Evolutionary conservation across 495 filamentous ascomycete genomes (phyloP).

Genomic region (Penicillium crystallinum): DNA sequence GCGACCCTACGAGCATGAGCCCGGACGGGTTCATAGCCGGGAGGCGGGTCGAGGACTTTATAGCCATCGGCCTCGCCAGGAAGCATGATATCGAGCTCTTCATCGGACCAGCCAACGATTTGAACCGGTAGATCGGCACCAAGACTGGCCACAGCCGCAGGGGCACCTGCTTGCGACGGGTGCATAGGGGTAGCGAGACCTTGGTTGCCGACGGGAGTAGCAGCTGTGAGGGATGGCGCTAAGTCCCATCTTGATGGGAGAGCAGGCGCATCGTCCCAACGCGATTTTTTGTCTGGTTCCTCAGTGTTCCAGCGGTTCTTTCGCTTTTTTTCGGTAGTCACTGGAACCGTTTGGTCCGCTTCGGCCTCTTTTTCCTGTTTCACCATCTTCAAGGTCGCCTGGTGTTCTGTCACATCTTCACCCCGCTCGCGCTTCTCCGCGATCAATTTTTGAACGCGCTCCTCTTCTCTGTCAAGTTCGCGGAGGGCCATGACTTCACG

Average conservation of each 20-base stretch:
- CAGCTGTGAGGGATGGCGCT: slow-evolving; percentile 56
- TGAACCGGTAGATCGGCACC: slow-evolving; percentile 77
- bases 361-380: slow-evolving; percentile 64
- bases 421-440: slow-evolving; percentile 64
- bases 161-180: slow-evolving; percentile 60
- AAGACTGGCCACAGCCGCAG: slow-evolving; percentile 57
- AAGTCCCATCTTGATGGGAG: slow-evolving; percentile 81
- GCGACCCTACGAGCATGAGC: slow-evolving; percentile 71
- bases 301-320: slow-evolving; percentile 90
- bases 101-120: slow-evolving; percentile 78
- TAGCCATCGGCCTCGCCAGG: slow-evolving; percentile 73
- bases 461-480: slow-evolving; percentile 92
- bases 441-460: slow-evolving; percentile 76
- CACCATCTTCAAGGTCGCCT: slow-evolving; percentile 65
- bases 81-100: slow-evolving; percentile 88
- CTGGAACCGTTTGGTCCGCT: slow-evolving; percentile 60
- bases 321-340: slow-evolving; percentile 63
- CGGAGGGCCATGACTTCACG: slow-evolving; percentile 85
- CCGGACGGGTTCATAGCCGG: slow-evolving; percentile 84
- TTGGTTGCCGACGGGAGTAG: slow-evolving; percentile 76
- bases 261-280: slow-evolving; percentile 84
- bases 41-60: slow-evolving; percentile 86
- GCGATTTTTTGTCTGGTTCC: slow-evolving; percentile 61
- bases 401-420: slow-evolving; percentile 58
- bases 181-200: slow-evolving; percentile 85